Conservation (phyloP, 202 grass and related monocot species). For the Musa balbisiana region DNA sequence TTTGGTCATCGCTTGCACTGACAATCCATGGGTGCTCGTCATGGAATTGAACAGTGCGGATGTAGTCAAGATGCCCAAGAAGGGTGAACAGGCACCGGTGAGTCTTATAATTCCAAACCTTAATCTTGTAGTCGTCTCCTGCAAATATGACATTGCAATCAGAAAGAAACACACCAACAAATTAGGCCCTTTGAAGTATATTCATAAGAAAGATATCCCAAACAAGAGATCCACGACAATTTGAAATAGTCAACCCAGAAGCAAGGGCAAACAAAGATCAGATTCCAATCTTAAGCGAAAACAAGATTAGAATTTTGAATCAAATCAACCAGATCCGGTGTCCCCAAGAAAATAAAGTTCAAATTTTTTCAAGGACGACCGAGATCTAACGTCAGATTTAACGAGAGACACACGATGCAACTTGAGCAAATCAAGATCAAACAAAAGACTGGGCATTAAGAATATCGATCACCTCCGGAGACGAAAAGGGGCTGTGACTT, state of each 20-base stretch:
- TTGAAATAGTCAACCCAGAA: neutral
- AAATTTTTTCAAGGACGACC: neutral
- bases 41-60: conserved; percentile 91
- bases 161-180: neutral
- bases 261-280: neutral
- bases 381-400: neutral
- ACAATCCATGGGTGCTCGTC: conserved; percentile 95
- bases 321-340: neutral
- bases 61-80: conserved; percentile 91
- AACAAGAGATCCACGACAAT: neutral
- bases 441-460: conserved; percentile 18
- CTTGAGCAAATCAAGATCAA: neutral
- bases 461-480: conserved; percentile 60
- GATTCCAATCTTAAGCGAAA: neutral
- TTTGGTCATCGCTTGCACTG: conserved; percentile 90
- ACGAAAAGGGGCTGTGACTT: conserved; percentile 94
- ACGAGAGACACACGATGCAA: neutral
- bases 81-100: conserved; percentile 95
- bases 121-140: conserved; percentile 99
- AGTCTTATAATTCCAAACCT: conserved; percentile 99
- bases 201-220: neutral
- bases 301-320: neutral
- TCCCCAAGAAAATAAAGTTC: neutral
- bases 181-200: too few relatives aligned
- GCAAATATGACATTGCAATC: conserved; percentile 20